Evolutionary conservation across 257 asterid species (phyloP).

Genomic region (Scutellaria barbata): DNA sequence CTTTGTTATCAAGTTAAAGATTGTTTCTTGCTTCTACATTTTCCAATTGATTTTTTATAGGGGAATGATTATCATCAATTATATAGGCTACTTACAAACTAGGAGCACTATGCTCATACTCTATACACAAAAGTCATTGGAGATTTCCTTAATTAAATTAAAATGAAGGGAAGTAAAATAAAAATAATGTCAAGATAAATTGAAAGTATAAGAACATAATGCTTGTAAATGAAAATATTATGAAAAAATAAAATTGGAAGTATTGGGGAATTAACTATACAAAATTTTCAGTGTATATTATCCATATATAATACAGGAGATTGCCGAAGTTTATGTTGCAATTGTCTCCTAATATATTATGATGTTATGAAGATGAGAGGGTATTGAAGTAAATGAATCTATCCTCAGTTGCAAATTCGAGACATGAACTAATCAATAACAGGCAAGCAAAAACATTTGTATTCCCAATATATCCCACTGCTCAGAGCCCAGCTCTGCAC

Average conservation of each 20-base stretch:
- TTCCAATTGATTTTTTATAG: conserved; percentile 25
- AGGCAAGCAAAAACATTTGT: neutral
- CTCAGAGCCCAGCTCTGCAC: conserved; percentile 27
- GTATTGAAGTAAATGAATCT: neutral
- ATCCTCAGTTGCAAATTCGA: conserved; percentile 30
- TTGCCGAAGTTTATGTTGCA: too few relatives aligned
- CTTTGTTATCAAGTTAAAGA: conserved; percentile 44
- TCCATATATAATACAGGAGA: too few relatives aligned
- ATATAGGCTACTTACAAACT: neutral
- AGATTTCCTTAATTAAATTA: too few relatives aligned
- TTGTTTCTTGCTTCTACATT: conserved; percentile 42
- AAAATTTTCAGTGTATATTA: neutral
- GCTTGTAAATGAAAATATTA: too few relatives aligned
- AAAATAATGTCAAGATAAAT: too few relatives aligned
- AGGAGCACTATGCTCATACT: neutral
- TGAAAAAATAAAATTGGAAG: too few relatives aligned
- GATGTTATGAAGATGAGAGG: neutral
- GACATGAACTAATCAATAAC: conserved; percentile 18
- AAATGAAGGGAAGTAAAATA: too few relatives aligned
- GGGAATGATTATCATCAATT: conserved; percentile 25
- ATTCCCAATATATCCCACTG: conserved; percentile 32
- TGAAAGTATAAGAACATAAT: too few relatives aligned
- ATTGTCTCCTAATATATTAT: too few relatives aligned
- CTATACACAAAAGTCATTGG: neutral
- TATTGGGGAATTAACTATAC: too few relatives aligned